Evolutionary conservation across 1,284 basidiomycete species (phyloP).

Genomic region (Leucoagaricus sp.): DNA sequence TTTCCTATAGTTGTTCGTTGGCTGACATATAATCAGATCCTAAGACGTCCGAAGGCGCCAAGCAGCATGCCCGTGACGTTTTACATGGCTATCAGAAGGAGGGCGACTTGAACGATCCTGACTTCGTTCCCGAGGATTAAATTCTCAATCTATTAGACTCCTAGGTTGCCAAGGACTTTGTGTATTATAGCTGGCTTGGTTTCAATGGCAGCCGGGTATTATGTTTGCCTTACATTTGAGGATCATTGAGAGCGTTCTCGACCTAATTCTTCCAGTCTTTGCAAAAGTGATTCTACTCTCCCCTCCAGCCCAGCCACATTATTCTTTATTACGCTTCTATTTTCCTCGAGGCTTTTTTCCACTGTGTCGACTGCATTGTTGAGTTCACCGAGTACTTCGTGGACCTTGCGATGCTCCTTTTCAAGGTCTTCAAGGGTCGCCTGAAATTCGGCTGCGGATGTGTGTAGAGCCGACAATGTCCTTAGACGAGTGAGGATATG

Average conservation of each 20-base stretch:
- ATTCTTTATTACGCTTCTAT: slow-evolving; percentile 67
- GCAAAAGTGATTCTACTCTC: slow-evolving; percentile 57
- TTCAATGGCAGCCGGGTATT: no score
- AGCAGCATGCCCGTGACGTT: slow-evolving; percentile 21
- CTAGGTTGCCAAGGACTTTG: neutral
- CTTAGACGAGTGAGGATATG: slow-evolving; percentile 88
- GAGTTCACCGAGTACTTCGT: slow-evolving; percentile 68
- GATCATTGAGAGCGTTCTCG: slow-evolving; percentile 20
- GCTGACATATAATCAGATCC: slow-evolving; percentile 10
- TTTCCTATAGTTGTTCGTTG: neutral
- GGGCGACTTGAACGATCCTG: slow-evolving; percentile 11
- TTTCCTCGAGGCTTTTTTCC: slow-evolving; percentile 76
- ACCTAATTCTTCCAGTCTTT: slow-evolving; percentile 47
- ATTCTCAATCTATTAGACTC: no score
- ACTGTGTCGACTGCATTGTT: slow-evolving; percentile 69
- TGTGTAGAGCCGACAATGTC: slow-evolving; percentile 82
- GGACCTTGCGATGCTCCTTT: slow-evolving; percentile 64
- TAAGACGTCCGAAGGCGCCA: slow-evolving; percentile 20
- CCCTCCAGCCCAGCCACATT: slow-evolving; percentile 75
- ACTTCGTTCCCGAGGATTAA: slow-evolving; percentile 5
- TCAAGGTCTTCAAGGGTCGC: slow-evolving; percentile 70
- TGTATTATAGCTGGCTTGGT: no score
- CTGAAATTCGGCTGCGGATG: slow-evolving; percentile 80
- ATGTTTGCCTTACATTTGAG: no score
- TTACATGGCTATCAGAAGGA: slow-evolving; percentile 11